Conservation (phyloP, 2,329 filamentous ascomycete species). For the Verticillium alfalfae region DNA sequence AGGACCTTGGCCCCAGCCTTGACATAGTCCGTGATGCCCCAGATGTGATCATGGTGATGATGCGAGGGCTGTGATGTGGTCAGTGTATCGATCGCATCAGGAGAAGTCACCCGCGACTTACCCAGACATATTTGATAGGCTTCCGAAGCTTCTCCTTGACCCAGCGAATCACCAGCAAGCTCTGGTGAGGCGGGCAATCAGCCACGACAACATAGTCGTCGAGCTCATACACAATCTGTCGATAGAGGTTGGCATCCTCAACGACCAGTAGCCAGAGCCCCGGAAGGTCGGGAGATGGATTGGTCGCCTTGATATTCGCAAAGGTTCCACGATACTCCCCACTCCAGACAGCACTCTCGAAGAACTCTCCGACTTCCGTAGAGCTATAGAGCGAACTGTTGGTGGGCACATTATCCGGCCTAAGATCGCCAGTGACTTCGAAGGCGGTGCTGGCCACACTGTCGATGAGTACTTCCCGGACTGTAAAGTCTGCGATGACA, state of each 20-base stretch:
- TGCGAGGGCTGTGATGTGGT: background rate
- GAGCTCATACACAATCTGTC: constrained; percentile 10
- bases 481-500: too few relatives aligned
- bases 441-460: background rate
- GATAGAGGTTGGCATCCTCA: background rate
- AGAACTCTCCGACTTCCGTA: background rate
- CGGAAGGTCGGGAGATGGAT: background rate
- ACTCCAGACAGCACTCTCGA: background rate
- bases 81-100: background rate
- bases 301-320: background rate
- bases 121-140: constrained; percentile 10
- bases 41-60: background rate
- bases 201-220: constrained; percentile 8
- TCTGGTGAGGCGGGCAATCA: constrained; percentile 12
- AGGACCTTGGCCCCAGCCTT: background rate
- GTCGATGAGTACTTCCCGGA: too few relatives aligned
- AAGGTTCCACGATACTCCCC: background rate
- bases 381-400: background rate
- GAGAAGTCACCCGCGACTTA: background rate
- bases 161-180: constrained; percentile 11
- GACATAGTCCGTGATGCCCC: background rate
- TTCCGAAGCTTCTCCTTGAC: constrained; percentile 7
- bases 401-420: background rate
- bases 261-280: background rate
- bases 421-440: background rate